A percentile compares a stretch with the other conserved stretches of the same genome.
These are phyloP conservation scores for Leishmania braziliensis DNA, from an alignment of 208 protist genomes.

Conservation along the genomic window DNA sequence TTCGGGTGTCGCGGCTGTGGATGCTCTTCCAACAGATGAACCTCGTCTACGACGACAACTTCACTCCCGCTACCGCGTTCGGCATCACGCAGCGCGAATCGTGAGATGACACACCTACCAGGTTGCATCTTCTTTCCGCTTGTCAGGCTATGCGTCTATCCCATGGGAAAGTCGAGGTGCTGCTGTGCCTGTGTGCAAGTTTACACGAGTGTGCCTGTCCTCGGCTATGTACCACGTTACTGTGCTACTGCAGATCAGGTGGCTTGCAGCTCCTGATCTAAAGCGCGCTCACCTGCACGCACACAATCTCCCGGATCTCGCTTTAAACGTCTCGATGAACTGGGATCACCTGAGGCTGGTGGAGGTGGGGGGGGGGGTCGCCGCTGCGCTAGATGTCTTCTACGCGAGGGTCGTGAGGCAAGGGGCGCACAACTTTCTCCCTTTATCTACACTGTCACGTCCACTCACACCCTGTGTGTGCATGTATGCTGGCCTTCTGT, in stretches of 20 bases:
- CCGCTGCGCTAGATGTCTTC: too few species aligned
- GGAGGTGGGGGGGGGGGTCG: too few species aligned
- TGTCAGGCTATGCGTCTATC: neutral
- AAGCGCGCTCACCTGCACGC: neutral
- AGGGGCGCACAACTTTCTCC: neutral
- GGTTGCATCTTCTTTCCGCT: neutral
- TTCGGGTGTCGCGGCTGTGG: conserved; percentile 87
- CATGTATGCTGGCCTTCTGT: neutral
- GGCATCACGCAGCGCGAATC: conserved; percentile 55
- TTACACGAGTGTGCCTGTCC: neutral
- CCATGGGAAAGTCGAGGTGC: neutral
- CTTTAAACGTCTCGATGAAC: neutral
- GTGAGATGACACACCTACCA: neutral
- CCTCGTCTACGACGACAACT: conserved; percentile 85
- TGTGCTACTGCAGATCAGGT: neutral
- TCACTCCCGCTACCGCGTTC: conserved; percentile 82
- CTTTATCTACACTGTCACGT: neutral
- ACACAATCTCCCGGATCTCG: neutral
- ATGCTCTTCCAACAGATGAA: conserved; percentile 90
- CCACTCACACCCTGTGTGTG: neutral
- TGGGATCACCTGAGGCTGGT: neutral
- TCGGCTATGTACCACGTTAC: neutral
- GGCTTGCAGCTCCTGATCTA: neutral
- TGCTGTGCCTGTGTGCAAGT: neutral
- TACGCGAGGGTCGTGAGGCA: neutral